Conservation (phyloP, 768 basidiomycete genomes). For the Boletus tomentosulus region DNA sequence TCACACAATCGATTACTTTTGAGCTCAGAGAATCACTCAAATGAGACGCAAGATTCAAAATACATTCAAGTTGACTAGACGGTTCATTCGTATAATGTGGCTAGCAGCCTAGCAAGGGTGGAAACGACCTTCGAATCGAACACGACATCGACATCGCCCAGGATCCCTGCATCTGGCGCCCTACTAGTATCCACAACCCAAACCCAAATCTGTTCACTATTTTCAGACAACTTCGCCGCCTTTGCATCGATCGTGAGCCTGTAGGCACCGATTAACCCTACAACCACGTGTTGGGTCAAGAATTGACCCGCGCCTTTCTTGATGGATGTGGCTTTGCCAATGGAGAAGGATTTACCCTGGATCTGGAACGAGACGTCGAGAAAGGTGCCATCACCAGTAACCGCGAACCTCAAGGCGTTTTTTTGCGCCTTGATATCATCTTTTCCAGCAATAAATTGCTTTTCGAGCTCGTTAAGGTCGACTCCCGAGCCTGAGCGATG, state of each 20-base stretch:
- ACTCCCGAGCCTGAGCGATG: not conserved
- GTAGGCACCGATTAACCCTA: not conserved
- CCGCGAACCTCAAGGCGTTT: not conserved
- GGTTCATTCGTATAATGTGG: not conserved
- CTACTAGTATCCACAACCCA: not conserved
- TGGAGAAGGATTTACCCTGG: not conserved
- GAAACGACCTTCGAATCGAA: not conserved
- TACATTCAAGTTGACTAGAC: not conserved
- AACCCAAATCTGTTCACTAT: not conserved
- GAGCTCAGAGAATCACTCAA: not conserved
- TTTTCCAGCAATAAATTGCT: not conserved
- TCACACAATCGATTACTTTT: too few species aligned
- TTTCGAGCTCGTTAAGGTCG: not conserved
- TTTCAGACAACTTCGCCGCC: not conserved
- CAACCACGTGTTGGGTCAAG: not conserved
- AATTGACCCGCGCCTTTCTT: not conserved
- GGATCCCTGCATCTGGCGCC: not conserved
- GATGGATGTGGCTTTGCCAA: not conserved
- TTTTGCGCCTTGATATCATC: not conserved
- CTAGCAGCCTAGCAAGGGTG: not conserved
- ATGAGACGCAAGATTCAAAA: not conserved
- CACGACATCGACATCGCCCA: not conserved
- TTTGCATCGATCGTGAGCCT: not conserved
- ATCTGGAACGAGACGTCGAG: not conserved
- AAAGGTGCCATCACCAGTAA: not conserved